Evolutionary conservation across 2,329 filamentous ascomycete genomes (phyloP).

Genomic region (Samsoniella hepiali): DNA sequence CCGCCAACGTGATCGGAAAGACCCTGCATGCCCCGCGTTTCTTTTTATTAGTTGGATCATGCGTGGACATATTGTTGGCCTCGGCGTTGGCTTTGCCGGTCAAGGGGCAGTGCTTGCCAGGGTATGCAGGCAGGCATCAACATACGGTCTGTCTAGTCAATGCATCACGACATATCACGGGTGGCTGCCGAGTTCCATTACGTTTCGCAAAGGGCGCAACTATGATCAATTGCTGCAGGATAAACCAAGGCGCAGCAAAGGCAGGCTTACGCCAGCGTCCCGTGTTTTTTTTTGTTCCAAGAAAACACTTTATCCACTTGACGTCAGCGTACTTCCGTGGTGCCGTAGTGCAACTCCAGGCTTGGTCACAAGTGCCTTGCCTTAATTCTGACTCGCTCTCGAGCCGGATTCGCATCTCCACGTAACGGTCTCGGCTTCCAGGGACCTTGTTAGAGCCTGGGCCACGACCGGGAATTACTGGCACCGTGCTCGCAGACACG

Average conservation of each 20-base stretch:
- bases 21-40: conserved; percentile 15
- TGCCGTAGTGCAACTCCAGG: conserved; percentile 2
- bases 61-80: background rate
- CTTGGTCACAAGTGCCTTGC: background rate
- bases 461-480: background rate
- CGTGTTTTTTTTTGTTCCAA: conserved; percentile 4
- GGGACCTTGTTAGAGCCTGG: background rate
- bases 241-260: conserved; percentile 4
- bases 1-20: conserved; percentile 17
- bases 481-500: background rate
- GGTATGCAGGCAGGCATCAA: background rate
- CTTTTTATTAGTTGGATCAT: conserved; percentile 3
- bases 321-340: conserved; percentile 9
- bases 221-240: background rate
- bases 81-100: background rate
- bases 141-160: background rate
- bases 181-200: background rate
- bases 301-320: conserved; percentile 13
- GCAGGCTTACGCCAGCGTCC: background rate
- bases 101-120: background rate
- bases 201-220: background rate
- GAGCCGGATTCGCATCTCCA: conserved; percentile 6
- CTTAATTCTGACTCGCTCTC: conserved; percentile 8
- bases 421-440: conserved; percentile 16
- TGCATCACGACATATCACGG: background rate